Percentiles rank a stretch among this genome's conserved stretches.
These are phyloP conservation scores for Acer campestre DNA, from an alignment of 345 rosid species.

Conservation along the genomic window DNA sequence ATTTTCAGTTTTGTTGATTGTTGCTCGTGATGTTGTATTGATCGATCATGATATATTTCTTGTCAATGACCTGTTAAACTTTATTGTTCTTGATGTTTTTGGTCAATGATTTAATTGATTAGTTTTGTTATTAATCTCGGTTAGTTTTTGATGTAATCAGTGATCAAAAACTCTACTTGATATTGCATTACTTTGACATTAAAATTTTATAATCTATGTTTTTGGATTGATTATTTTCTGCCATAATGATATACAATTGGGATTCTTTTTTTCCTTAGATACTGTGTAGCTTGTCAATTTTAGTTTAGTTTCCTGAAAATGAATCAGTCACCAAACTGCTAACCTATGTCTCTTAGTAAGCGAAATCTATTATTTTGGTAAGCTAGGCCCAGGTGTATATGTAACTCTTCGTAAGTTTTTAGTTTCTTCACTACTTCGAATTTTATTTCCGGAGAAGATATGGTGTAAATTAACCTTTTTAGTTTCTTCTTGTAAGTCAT, in stretches of 20 bases:
- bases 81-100: background rate
- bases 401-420: background rate
- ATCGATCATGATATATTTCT: background rate
- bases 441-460: background rate
- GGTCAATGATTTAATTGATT: background rate
- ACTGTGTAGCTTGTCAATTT: background rate
- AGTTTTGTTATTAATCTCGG: background rate
- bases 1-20: slow-evolving; percentile 4
- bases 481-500: background rate
- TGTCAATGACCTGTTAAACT: background rate
- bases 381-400: too few species aligned
- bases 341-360: background rate
- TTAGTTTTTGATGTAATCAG: background rate
- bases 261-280: background rate
- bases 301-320: background rate
- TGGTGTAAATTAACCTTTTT: background rate
- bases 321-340: background rate
- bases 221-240: background rate
- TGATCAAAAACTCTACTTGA: background rate
- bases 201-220: background rate
- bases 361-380: too few species aligned
- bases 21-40: slow-evolving; percentile 12
- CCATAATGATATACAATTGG: background rate
- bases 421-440: background rate
- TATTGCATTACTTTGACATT: background rate